These are phyloP conservation scores for Jamesozyma lodderae DNA, from an alignment of 805 yeast species.

Conservation along the genomic window DNA sequence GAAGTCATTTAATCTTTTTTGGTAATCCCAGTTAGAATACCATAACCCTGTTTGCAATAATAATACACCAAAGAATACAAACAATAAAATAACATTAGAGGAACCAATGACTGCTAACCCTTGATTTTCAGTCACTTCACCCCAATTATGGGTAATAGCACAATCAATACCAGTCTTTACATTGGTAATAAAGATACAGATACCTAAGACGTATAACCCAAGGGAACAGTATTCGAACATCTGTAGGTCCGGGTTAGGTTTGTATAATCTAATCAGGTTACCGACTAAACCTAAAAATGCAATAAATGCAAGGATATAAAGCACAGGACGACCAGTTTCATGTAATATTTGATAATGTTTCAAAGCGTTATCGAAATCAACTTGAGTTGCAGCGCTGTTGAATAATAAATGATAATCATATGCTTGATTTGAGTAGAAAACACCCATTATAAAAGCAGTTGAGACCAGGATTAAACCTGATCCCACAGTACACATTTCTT, in stretches of 20 bases:
- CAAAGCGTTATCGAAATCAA: slow-evolving; percentile 52
- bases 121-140: slow-evolving; percentile 78
- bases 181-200: slow-evolving; percentile 79
- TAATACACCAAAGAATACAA: slow-evolving; percentile 68
- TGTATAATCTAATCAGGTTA: slow-evolving; percentile 65
- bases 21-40: slow-evolving; percentile 64
- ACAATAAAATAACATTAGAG: slow-evolving; percentile 63
- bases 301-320: slow-evolving; percentile 45
- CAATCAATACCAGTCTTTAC: slow-evolving; percentile 70
- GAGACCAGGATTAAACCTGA: slow-evolving; percentile 31
- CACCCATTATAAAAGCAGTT: slow-evolving; percentile 72
- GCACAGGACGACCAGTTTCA: slow-evolving; percentile 39
- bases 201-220: slow-evolving; percentile 59
- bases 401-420: slow-evolving; percentile 75
- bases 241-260: slow-evolving; percentile 78
- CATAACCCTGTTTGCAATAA: slow-evolving; percentile 81
- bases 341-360: slow-evolving; percentile 71
- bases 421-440: slow-evolving; percentile 67
- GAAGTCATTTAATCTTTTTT: slow-evolving; percentile 30
- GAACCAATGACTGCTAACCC: slow-evolving; percentile 92
- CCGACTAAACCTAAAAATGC: slow-evolving; percentile 69
- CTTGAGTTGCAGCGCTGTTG: slow-evolving; percentile 41
- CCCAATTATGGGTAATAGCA: slow-evolving; percentile 73
- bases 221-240: slow-evolving; percentile 86
- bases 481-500: slow-evolving; percentile 26